These are phyloP conservation scores for Aspergillus hortae DNA, from an alignment of 2,329 filamentous ascomycete genomes.

Conservation along the genomic window DNA sequence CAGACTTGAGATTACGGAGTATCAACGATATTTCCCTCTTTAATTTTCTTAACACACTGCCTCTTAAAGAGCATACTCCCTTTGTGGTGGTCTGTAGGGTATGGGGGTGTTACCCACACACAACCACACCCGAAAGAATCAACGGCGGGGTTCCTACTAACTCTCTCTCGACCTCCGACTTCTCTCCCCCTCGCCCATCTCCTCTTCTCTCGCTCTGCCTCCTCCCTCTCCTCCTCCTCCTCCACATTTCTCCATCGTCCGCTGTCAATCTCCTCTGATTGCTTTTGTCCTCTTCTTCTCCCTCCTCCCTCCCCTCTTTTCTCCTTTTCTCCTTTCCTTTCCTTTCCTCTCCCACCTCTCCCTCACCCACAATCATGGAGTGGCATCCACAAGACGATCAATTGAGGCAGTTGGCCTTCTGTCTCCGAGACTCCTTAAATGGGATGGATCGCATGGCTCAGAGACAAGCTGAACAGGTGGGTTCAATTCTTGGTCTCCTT, in stretches of 20 bases:
- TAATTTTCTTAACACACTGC: no score
- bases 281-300: neutral
- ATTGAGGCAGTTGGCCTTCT: conserved; percentile 82
- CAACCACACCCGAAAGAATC: neutral
- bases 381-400: conserved; percentile 91
- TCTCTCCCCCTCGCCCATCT: neutral
- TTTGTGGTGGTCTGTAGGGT: no score
- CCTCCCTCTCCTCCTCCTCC: neutral
- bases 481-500: conserved; percentile 32
- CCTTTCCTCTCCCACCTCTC: conserved; percentile 6
- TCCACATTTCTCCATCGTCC: neutral
- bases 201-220: neutral
- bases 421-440: conserved; percentile 87
- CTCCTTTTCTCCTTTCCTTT: conserved; percentile 5
- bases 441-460: conserved; percentile 74
- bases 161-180: neutral
- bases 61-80: no score
- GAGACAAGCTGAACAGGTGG: conserved; percentile 84
- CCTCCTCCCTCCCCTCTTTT: conserved; percentile 5
- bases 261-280: neutral
- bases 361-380: conserved; percentile 57
- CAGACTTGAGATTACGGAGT: no score
- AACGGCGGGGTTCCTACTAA: neutral
- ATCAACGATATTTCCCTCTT: no score
- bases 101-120: neutral